Evolutionary conservation across 805 yeast genomes (phyloP).

Genomic region (Phaffomyces antillensis): DNA sequence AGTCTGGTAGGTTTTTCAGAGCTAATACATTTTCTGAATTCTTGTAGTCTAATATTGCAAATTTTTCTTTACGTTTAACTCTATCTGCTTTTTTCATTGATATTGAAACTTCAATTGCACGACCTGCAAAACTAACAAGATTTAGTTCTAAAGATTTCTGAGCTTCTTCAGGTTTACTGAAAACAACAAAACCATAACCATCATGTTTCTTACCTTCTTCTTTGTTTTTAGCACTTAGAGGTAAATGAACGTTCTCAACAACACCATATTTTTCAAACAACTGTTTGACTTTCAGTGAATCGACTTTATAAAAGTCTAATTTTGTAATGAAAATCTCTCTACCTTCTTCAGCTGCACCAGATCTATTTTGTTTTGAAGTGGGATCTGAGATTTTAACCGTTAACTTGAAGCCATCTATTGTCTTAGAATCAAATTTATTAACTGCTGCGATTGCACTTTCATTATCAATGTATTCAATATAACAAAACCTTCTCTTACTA

Average conservation of each 20-base stretch:
- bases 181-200: constrained; percentile 64
- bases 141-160: constrained; percentile 37
- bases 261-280: constrained; percentile 44
- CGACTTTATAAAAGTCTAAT: constrained; percentile 38
- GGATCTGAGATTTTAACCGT: constrained; percentile 63
- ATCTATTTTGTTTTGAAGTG: constrained; percentile 29
- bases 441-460: constrained; percentile 42
- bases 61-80: constrained; percentile 24
- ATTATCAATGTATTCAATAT: constrained; percentile 46
- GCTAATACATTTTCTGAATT: constrained; percentile 19
- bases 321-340: constrained; percentile 52
- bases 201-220: constrained; percentile 31
- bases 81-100: constrained; percentile 36
- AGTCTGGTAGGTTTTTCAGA: constrained; percentile 28
- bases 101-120: constrained; percentile 41
- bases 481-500: constrained; percentile 62
- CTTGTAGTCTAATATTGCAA: constrained; percentile 14
- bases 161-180: constrained; percentile 37
- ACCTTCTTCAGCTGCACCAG: constrained; percentile 43
- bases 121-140: constrained; percentile 34
- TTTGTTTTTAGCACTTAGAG: constrained; percentile 27
- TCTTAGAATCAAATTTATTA: constrained; percentile 31
- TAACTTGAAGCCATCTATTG: constrained; percentile 33
- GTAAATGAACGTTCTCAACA: constrained; percentile 46
- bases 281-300: constrained; percentile 30